These are phyloP conservation scores for Rhizopus delemar DNA, from an alignment of 371 early-diverging fungal genomes.

Conservation along the genomic window DNA sequence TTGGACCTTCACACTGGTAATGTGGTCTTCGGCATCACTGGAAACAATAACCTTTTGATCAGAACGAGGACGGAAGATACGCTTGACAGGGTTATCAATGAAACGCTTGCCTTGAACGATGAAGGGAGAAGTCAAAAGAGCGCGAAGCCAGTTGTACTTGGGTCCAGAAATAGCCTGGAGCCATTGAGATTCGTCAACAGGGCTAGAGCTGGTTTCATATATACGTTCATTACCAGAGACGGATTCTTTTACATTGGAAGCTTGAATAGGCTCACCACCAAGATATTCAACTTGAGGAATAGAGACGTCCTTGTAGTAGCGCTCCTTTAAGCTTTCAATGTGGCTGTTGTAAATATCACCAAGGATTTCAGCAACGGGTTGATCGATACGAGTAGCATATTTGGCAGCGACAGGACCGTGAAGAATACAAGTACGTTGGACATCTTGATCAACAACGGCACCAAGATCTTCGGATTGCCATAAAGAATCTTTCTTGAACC, in stretches of 20 bases:
- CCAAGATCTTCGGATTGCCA: conserved; percentile 95
- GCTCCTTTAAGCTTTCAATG: conserved; percentile 73
- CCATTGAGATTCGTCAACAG: conserved; percentile 76
- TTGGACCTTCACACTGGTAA: conserved; percentile 60
- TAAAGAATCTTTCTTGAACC: conserved; percentile 96
- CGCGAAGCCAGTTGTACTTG: conserved; percentile 82
- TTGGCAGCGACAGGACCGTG: conserved; percentile 93
- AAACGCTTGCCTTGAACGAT: conserved; percentile 82
- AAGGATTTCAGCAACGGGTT: conserved; percentile 89
- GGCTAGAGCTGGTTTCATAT: conserved; percentile 51
- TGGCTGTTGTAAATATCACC: conserved; percentile 87
- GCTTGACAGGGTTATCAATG: conserved; percentile 76
- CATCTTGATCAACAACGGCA: conserved; percentile 90
- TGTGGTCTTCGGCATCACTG: conserved; percentile 25
- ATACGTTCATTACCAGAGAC: conserved; percentile 48
- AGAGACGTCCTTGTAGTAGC: conserved; percentile 70
- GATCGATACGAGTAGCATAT: conserved; percentile 76
- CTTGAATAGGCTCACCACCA: conserved; percentile 58
- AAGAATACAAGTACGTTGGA: conserved; percentile 89
- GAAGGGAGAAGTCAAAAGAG: conserved; percentile 79
- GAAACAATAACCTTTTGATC: conserved; percentile 77
- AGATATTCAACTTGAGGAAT: conserved; percentile 87
- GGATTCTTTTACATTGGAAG: conserved; percentile 18
- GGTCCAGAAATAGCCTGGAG: conserved; percentile 75
- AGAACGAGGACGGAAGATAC: conserved; percentile 81